Evolutionary conservation across 208 protist species (phyloP).

Genomic region (Tetramitus jugosus): DNA sequence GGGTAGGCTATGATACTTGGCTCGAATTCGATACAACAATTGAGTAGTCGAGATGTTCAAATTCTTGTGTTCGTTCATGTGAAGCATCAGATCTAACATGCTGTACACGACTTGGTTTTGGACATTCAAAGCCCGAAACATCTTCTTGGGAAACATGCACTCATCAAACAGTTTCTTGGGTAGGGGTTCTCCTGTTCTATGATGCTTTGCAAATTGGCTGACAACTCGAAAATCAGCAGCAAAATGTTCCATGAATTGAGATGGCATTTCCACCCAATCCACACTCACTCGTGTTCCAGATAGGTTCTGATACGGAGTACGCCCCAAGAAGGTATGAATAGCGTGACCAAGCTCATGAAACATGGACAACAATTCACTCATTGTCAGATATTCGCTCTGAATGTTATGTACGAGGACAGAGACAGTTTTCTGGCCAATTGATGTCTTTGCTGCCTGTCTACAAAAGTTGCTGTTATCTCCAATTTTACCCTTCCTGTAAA

Average conservation of each 20-base stretch:
- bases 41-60: too few relatives aligned
- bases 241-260: conserved; percentile 82
- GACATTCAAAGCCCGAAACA: conserved; percentile 73
- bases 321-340: conserved; percentile 80
- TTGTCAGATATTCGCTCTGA: conserved; percentile 53
- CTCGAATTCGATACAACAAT: too few relatives aligned
- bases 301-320: conserved; percentile 77
- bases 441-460: conserved; percentile 44
- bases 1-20: too few relatives aligned
- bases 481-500: conserved; percentile 69
- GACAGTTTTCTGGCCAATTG: not conserved
- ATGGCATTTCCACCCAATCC: conserved; percentile 84
- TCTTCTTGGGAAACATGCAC: conserved; percentile 60
- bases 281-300: conserved; percentile 75
- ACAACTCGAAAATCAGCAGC: conserved; percentile 74
- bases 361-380: conserved; percentile 67
- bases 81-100: conserved; percentile 67
- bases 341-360: conserved; percentile 87
- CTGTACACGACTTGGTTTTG: too few relatives aligned
- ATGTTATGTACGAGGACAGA: conserved; percentile 4
- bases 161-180: conserved; percentile 71
- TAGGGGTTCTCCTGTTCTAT: conserved; percentile 70
- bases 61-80: conserved; percentile 69
- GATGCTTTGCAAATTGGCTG: conserved; percentile 67
- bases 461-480: conserved; percentile 74